These are phyloP conservation scores for Eucalyptus grandis DNA, from an alignment of 345 rosid species.

Conservation along the genomic window DNA sequence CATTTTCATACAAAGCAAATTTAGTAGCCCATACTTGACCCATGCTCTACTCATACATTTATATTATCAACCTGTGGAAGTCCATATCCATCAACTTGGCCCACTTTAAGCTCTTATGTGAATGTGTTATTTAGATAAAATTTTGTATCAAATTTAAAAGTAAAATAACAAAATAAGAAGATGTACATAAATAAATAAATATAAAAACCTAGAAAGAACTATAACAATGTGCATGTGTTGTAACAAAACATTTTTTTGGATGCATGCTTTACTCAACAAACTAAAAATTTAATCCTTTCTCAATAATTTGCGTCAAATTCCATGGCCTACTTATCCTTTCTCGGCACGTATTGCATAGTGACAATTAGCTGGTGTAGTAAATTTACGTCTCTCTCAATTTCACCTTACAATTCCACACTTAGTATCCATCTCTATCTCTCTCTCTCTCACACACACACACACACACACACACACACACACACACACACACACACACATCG, in stretches of 20 bases:
- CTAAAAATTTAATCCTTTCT: background rate
- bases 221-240: background rate
- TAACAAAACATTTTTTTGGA: no score
- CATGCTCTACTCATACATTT: no score
- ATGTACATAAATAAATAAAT: no score
- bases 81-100: background rate
- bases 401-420: background rate
- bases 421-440: background rate
- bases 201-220: background rate
- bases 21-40: no score
- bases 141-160: background rate
- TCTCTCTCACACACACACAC: no score
- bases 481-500: no score
- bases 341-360: background rate
- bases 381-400: no score
- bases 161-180: background rate
- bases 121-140: background rate
- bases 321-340: background rate
- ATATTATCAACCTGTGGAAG: background rate
- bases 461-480: no score
- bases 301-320: background rate
- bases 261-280: background rate
- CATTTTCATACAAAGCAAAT: no score
- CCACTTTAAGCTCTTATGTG: background rate
- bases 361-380: background rate